Evolutionary conservation across 805 yeast species (phyloP).

Genomic region (Yarrowia phangngaensis): DNA sequence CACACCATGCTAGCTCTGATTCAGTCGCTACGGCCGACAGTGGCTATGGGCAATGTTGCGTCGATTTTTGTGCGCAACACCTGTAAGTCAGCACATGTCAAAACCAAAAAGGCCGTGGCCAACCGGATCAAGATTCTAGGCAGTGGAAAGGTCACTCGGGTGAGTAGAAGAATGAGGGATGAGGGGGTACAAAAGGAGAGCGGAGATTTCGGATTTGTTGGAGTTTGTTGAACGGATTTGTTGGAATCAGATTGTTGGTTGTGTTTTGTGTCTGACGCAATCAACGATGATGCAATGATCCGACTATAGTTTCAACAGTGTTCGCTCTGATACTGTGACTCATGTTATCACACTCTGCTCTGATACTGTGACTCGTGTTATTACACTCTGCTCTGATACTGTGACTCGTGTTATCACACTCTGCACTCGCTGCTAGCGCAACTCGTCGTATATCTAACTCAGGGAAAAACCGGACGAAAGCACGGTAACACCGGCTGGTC

Average conservation of each 20-base stretch:
- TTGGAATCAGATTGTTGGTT: too few species aligned
- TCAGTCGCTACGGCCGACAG: slow-evolving; percentile 25
- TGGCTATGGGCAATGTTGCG: slow-evolving; percentile 23
- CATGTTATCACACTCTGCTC: too few species aligned
- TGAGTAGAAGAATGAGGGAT: slow-evolving; percentile 33
- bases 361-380: too few species aligned
- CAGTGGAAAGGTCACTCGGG: slow-evolving; percentile 55
- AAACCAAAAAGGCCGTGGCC: slow-evolving; percentile 26
- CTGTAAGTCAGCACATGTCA: slow-evolving; percentile 18
- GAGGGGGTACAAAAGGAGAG: neutral
- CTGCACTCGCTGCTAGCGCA: neutral
- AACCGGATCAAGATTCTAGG: slow-evolving; percentile 42
- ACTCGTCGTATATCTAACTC: slow-evolving; percentile 14
- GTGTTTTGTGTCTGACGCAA: too few species aligned
- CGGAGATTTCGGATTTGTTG: too few species aligned
- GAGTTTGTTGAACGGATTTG: too few species aligned
- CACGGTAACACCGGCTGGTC: slow-evolving; percentile 94
- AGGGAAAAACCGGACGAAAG: slow-evolving; percentile 77
- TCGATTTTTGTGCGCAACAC: slow-evolving; percentile 20
- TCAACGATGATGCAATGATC: too few species aligned
- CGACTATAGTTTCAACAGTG: too few species aligned
- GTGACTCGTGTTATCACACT: neutral
- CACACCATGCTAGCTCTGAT: slow-evolving; percentile 23
- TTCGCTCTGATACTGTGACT: too few species aligned
- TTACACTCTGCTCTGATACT: too few species aligned